Evolutionary conservation across 345 rosid species (phyloP), one percentile per base, ranked within the genome.

Genomic region (Moricandia moricandioides): DNA sequence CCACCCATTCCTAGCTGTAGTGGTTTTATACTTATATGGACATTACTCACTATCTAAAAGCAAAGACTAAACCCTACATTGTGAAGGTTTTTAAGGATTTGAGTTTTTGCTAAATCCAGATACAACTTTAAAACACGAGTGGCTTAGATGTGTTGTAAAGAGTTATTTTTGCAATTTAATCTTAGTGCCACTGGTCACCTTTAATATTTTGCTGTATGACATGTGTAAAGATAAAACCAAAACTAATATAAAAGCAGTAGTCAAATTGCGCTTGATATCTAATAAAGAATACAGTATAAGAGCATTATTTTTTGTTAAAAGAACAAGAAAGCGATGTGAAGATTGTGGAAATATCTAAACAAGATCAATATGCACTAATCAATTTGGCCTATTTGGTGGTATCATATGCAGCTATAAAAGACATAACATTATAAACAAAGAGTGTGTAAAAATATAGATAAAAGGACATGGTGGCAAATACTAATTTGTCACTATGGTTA

Each of bases 391-490:
- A 49, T 49, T 49, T 49, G 55, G 24, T 49, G 55, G 24, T 49
- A 14, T 49, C 55, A 49, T 49, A 16, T 16, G 52, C 5, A 7
- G 55, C 16, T 49, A 49, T 33, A 55, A 1, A 11, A 43, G 49
- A 43, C 49, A 43, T n/a, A 55, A 34, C 45, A 24, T 2, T 21
- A 55, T 0, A 37, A 14, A 35, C 1, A 9, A 63, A 5, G 30
- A 58, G 14, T 49, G 4, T 49, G 55, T 7, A 14, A 49, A 59
- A n/a, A 21, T n/a, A 58, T 17, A 33, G 5, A 62, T 27, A 58
- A 14, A 65, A 65, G 30, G 16, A 27, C 17, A 26, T 37, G 71
- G 70, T 62, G 68, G 72, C 78, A 69, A 79, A 67, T 75, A 75
- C 78, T 55, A 71, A 49, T 12, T 27, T 33, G 58, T 34, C 49